Conservation (phyloP, 2,329 filamentous ascomycete species). For the Cryoendolithus antarcticus region DNA sequence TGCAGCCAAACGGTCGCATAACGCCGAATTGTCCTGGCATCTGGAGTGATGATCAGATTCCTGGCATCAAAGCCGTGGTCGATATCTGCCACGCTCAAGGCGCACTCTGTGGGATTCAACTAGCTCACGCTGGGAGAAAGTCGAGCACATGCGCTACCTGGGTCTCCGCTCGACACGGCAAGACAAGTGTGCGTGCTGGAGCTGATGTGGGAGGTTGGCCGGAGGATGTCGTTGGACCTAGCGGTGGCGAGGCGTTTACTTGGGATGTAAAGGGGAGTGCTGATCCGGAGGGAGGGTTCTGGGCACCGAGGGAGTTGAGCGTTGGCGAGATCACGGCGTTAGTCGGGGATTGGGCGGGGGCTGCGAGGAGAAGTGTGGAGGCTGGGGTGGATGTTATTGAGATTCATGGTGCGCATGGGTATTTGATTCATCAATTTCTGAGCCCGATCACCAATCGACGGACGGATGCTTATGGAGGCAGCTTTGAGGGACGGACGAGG, state of each 20-base stretch:
- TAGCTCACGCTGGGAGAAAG: conserved; percentile 64
- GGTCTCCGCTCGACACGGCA: conserved; percentile 30
- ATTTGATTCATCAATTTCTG: conserved; percentile 59
- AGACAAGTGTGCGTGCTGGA: conserved; percentile 41
- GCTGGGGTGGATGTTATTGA: conserved; percentile 70
- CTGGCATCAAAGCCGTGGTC: conserved; percentile 54
- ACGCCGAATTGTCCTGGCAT: conserved; percentile 65
- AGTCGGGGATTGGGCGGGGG: conserved; percentile 49
- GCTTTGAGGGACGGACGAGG: conserved; percentile 57
- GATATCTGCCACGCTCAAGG: conserved; percentile 70
- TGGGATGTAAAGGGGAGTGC: conserved; percentile 25
- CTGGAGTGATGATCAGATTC: conserved; percentile 74
- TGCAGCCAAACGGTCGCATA: conserved; percentile 70
- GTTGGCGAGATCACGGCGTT: conserved; percentile 56
- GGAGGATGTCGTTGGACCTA: conserved; percentile 43
- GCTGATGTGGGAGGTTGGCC: conserved; percentile 39
- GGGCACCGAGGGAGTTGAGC: conserved; percentile 19
- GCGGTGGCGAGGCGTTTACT: conserved; percentile 28
- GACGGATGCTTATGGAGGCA: conserved; percentile 54
- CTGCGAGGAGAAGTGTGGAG: conserved; percentile 40
- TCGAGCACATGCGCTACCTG: conserved; percentile 48
- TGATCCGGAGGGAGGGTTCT: conserved; percentile 23
- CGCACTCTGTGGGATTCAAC: conserved; percentile 64
- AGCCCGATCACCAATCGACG: conserved; percentile 56
- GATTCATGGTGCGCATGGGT: conserved; percentile 70